These are phyloP conservation scores for Pseudocercospora musae DNA, from an alignment of 2,329 filamentous ascomycete species.

Conservation along the genomic window DNA sequence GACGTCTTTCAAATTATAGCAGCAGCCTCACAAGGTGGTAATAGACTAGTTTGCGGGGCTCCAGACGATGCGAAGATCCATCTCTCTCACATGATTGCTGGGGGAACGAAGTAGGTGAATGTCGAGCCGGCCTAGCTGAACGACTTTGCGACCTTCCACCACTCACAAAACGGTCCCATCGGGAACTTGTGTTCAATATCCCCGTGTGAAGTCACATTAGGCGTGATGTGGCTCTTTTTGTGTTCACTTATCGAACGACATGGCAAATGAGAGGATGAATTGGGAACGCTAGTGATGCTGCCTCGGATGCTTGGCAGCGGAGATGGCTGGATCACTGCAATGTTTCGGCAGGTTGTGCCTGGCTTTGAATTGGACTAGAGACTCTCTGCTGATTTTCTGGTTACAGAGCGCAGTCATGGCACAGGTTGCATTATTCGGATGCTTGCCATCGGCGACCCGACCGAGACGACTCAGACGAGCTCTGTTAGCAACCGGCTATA, in stretches of 20 bases:
- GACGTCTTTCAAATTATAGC: background rate
- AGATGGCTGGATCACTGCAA: background rate
- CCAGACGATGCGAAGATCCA: background rate
- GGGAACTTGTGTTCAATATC: background rate
- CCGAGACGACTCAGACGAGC: too few species aligned
- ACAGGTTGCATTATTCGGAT: background rate
- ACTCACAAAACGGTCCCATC: background rate
- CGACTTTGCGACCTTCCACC: background rate
- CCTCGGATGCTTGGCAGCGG: slow-evolving; percentile 1
- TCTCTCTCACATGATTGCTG: background rate
- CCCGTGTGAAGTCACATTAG: slow-evolving; percentile 5
- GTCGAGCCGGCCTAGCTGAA: background rate
- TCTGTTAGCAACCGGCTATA: too few species aligned
- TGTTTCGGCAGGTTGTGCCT: background rate
- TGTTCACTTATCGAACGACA: slow-evolving; percentile 6
- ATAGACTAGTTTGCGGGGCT: background rate
- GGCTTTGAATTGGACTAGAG: background rate
- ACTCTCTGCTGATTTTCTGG: background rate
- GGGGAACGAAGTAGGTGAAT: background rate
- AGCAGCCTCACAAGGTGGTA: background rate
- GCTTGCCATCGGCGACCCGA: too few species aligned
- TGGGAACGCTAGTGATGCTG: background rate
- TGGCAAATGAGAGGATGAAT: slow-evolving; percentile 2
- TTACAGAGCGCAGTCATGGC: background rate
- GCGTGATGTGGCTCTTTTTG: background rate